phyloP scores from a whole-genome alignment of 2,329 filamentous ascomycete species.

The Elsinoe ampelina region DNA sequence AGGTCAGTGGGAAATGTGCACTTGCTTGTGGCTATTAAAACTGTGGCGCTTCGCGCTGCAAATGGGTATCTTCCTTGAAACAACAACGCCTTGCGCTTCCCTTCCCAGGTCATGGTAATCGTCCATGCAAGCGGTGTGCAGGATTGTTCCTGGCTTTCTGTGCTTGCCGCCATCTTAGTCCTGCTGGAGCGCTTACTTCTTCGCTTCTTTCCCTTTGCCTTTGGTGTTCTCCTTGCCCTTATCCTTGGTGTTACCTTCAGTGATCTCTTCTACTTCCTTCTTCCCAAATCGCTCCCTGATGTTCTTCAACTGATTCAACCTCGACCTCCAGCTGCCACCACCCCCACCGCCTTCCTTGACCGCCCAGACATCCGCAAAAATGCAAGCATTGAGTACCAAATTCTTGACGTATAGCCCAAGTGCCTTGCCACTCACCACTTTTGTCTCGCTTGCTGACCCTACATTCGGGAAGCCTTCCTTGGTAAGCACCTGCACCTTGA shows the following conservation, averaged over 20 bases:
- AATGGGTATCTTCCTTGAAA: not conserved
- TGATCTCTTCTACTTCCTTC: not conserved
- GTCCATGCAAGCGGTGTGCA: no score
- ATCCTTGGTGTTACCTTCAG: not conserved
- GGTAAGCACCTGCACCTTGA: constrained; percentile 80
- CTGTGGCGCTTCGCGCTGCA: no score
- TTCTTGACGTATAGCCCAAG: constrained; percentile 80
- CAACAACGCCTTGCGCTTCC: not conserved
- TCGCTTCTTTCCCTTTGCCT: not conserved
- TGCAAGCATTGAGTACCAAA: constrained; percentile 82
- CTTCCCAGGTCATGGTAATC: not conserved
- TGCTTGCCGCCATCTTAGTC: not conserved
- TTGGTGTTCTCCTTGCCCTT: not conserved
- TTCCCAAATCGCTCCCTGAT: constrained; percentile 54
- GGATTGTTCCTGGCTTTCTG: no score
- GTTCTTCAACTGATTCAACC: constrained; percentile 73
- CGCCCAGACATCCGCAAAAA: constrained; percentile 88
- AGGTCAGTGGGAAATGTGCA: no score
- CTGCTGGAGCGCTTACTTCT: not conserved
- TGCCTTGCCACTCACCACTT: constrained; percentile 75
- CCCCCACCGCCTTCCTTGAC: constrained; percentile 52
- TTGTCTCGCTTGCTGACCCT: constrained; percentile 78
- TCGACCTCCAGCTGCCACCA: constrained; percentile 79
- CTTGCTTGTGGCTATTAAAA: not conserved
- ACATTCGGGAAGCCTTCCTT: constrained; percentile 85